Percentiles rank a stretch among this genome's conserved stretches.
phyloP scores from a whole-genome alignment of 2,329 filamentous ascomycete species.

The Cladophialophora carrionii region DNA sequence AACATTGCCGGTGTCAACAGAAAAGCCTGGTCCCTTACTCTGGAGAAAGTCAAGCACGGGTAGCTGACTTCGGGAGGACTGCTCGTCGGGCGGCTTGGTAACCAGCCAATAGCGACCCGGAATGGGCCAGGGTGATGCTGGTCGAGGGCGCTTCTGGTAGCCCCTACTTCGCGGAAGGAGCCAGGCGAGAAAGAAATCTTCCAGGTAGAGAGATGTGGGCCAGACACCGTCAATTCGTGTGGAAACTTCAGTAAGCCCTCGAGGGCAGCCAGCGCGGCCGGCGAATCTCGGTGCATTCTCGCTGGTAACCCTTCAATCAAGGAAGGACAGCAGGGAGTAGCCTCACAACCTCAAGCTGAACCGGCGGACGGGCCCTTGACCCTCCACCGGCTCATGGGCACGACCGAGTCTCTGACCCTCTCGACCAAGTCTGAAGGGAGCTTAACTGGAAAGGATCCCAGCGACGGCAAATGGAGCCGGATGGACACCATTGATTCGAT shows the following conservation, averaged over 20 bases:
- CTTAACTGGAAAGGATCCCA: not conserved
- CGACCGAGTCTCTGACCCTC: constrained; percentile 9
- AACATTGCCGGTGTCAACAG: constrained; percentile 20
- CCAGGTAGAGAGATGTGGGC: constrained; percentile 27
- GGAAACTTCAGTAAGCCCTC: not conserved
- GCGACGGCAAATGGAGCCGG: constrained; percentile 12
- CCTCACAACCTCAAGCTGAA: constrained; percentile 11
- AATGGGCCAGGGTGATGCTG: constrained; percentile 21
- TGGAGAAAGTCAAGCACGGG: constrained; percentile 23
- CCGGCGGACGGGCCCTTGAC: constrained; percentile 18
- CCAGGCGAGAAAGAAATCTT: constrained; percentile 28
- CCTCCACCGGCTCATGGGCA: not conserved
- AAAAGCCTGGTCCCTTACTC: constrained; percentile 25
- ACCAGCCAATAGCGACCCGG: constrained; percentile 23
- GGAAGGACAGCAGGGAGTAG: not conserved
- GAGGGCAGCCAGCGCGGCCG: constrained; percentile 4
- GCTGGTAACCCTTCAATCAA: constrained; percentile 14
- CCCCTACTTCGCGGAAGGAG: constrained; percentile 13
- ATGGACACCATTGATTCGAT: not conserved
- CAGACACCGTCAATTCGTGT: not conserved
- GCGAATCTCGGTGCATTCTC: constrained; percentile 7
- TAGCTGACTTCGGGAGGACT: constrained; percentile 26
- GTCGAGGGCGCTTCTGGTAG: constrained; percentile 11
- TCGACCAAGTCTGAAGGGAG: constrained; percentile 4
- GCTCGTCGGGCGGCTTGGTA: constrained; percentile 28